Evolutionary conservation across 495 filamentous ascomycete species (phyloP).

Genomic region (Aspergillus asperescens): DNA sequence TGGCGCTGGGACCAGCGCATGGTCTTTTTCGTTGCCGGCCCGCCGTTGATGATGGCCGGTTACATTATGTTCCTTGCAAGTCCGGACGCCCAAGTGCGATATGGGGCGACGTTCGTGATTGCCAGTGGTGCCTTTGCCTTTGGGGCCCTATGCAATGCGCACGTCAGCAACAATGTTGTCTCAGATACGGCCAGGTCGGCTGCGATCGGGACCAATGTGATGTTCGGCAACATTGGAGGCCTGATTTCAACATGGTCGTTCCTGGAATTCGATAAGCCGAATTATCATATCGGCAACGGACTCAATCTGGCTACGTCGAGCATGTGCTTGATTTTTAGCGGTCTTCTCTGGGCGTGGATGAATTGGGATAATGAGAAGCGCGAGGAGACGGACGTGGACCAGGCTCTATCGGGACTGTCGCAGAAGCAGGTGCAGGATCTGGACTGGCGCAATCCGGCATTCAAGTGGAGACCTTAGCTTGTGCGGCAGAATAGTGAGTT

Average conservation of each 20-base stretch:
- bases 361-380: slow-evolving; percentile 56
- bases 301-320: slow-evolving; percentile 60
- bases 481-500: too few species aligned
- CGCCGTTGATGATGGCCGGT: slow-evolving; percentile 57
- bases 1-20: slow-evolving; percentile 52
- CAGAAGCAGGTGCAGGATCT: slow-evolving; percentile 56
- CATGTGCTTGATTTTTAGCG: slow-evolving; percentile 46
- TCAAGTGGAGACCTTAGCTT: slow-evolving; percentile 52
- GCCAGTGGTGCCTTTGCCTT: slow-evolving; percentile 52
- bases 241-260: slow-evolving; percentile 68
- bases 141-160: slow-evolving; percentile 60
- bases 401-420: slow-evolving; percentile 51
- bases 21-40: slow-evolving; percentile 40
- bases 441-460: slow-evolving; percentile 71
- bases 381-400: slow-evolving; percentile 47
- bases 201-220: slow-evolving; percentile 62
- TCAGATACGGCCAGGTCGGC: slow-evolving; percentile 62
- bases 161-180: slow-evolving; percentile 64
- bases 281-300: slow-evolving; percentile 70
- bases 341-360: slow-evolving; percentile 54
- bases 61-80: slow-evolving; percentile 69
- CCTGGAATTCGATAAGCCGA: slow-evolving; percentile 56
- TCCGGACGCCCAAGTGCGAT: slow-evolving; percentile 47
- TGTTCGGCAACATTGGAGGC: slow-evolving; percentile 69
- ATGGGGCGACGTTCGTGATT: slow-evolving; percentile 68